These are phyloP conservation scores for Candida quercuum DNA, from an alignment of 805 yeast genomes.

Conservation along the genomic window DNA sequence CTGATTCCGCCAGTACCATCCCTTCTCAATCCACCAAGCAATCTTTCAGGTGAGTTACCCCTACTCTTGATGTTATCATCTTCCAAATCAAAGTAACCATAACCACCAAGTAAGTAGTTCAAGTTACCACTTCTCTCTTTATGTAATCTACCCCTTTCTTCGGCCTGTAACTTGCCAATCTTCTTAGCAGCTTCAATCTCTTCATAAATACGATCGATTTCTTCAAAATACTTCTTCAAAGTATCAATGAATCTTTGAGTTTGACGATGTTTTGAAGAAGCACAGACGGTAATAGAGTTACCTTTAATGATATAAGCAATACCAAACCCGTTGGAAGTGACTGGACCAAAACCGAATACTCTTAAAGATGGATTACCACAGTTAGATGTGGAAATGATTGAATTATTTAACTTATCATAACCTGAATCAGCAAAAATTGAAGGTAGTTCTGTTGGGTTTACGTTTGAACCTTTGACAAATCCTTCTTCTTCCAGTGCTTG, in stretches of 20 bases:
- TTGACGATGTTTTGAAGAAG: constrained; percentile 85
- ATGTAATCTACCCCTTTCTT: constrained; percentile 1
- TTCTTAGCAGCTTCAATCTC: constrained; percentile 12
- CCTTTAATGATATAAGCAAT: constrained; percentile 83
- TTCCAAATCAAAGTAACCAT: constrained; percentile 75
- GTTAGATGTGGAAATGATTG: constrained; percentile 77
- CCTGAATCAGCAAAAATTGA: constrained; percentile 78
- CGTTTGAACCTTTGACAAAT: constrained; percentile 2
- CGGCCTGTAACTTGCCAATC: constrained; percentile 9
- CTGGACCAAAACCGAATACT: constrained; percentile 90
- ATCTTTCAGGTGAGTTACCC: constrained; percentile 24
- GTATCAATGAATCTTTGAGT: constrained; percentile 73
- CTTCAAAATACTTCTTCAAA: constrained; percentile 55
- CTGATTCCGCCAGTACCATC: constrained; percentile 15
- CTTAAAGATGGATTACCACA: constrained; percentile 90
- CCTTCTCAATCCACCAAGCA: constrained; percentile 12
- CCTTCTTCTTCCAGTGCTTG: too few relatives aligned
- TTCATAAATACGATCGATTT: constrained; percentile 45
- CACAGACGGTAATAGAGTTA: constrained; percentile 73
- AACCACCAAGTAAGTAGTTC: constrained; percentile 63
- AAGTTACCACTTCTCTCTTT: constrained; percentile 28
- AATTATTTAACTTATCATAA: constrained; percentile 80
- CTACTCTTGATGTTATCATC: constrained; percentile 55
- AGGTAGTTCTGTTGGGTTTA: constrained; percentile 45
- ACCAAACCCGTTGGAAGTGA: constrained; percentile 87